Evolutionary conservation across 129 eudicot genomes (phyloP).

Genomic region (Ambrosia trifida): DNA sequence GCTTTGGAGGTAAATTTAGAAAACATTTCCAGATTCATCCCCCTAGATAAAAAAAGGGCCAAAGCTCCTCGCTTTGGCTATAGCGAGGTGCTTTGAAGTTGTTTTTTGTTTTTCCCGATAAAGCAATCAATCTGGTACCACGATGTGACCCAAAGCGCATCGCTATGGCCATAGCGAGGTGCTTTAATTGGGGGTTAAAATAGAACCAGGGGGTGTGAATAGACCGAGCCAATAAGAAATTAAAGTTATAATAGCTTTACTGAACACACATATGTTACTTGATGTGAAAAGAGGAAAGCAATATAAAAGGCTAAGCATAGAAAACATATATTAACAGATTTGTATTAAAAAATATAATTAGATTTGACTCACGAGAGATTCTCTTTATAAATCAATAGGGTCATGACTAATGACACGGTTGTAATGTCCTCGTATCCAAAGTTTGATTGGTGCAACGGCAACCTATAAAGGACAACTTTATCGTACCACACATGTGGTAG

Average conservation of each 20-base stretch:
- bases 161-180: too few species aligned
- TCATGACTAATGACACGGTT: not conserved
- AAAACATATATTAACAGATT: not conserved
- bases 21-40: too few species aligned
- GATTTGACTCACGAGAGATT: not conserved
- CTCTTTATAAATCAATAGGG: not conserved
- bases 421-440: not conserved
- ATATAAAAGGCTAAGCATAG: not conserved
- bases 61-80: too few species aligned
- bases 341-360: not conserved
- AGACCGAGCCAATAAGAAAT: too few species aligned
- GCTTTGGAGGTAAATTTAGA: too few species aligned
- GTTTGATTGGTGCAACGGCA: not conserved
- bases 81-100: too few species aligned
- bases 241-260: not conserved
- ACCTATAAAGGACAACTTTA: constrained; percentile 13
- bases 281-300: not conserved
- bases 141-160: too few species aligned
- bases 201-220: too few species aligned
- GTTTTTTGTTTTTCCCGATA: too few species aligned
- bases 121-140: too few species aligned
- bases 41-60: too few species aligned
- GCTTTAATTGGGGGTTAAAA: too few species aligned
- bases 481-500: constrained; percentile 31
- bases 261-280: not conserved